phyloP scores from a whole-genome alignment of 106 monocot genomes.

The Dendrobium huoshanense region DNA sequence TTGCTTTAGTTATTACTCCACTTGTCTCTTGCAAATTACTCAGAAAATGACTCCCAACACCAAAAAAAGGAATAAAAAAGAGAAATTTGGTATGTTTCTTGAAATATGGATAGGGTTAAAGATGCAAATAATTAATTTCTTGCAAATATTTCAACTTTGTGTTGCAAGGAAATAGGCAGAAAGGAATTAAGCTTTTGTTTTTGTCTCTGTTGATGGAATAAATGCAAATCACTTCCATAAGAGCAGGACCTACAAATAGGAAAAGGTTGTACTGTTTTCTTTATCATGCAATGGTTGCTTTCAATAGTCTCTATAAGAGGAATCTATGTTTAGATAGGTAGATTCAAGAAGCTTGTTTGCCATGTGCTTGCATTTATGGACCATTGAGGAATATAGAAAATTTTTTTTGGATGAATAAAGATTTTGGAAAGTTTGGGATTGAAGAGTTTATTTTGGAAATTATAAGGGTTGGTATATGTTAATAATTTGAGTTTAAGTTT shows the following conservation, averaged over 20 bases:
- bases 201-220: not conserved
- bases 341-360: not conserved
- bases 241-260: not conserved
- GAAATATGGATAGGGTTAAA: no score
- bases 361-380: conserved; percentile 10
- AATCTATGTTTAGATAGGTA: not conserved
- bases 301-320: not conserved
- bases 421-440: not conserved
- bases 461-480: not conserved
- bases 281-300: not conserved
- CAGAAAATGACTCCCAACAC: not conserved
- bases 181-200: not conserved
- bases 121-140: not conserved
- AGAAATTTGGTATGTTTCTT: not conserved
- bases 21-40: not conserved
- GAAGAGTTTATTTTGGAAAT: not conserved
- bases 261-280: not conserved
- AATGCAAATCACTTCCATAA: not conserved
- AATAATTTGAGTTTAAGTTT: no score
- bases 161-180: conserved; percentile 2
- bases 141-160: not conserved
- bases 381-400: not conserved
- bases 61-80: not conserved
- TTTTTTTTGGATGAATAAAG: no score
- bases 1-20: conserved; percentile 1